Conservation (phyloP, 2,329 filamentous ascomycete species). For the Hansfordia pulvinata region DNA sequence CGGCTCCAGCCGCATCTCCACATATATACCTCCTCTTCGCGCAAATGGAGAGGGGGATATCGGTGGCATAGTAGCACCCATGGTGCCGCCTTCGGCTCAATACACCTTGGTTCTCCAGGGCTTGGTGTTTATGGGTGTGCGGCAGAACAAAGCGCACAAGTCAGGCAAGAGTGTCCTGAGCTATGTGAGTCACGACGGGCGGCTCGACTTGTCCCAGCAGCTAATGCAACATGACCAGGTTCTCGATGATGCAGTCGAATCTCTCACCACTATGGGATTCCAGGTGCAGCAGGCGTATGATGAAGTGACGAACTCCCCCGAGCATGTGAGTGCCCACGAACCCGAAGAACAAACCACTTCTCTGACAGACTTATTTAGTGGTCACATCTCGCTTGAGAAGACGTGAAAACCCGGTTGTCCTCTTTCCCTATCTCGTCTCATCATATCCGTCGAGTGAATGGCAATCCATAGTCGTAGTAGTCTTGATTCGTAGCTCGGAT, state of each 20-base stretch:
- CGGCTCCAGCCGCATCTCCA: conserved; percentile 51
- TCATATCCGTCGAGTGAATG: too few species aligned
- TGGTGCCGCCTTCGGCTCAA: conserved; percentile 57
- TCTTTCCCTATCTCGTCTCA: too few species aligned
- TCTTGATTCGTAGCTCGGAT: too few species aligned
- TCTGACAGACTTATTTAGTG: too few species aligned
- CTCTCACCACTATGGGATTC: conserved; percentile 18
- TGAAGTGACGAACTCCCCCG: conserved; percentile 18
- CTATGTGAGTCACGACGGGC: conserved; percentile 46
- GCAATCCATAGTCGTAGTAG: too few species aligned
- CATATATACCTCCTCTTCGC: conserved; percentile 55
- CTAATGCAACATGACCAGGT: conserved; percentile 17
- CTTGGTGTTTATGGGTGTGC: conserved; percentile 64
- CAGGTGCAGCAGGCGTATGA: conserved; percentile 18
- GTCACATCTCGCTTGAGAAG: too few species aligned
- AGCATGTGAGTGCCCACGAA: conserved; percentile 15
- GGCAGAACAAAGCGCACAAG: conserved; percentile 70
- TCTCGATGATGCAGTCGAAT: conserved; percentile 16
- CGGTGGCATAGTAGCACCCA: conserved; percentile 68
- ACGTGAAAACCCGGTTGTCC: too few species aligned
- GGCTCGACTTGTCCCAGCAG: conserved; percentile 2
- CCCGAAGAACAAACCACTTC: too few species aligned
- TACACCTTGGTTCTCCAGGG: conserved; percentile 61
- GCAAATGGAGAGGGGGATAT: conserved; percentile 41
- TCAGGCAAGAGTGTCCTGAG: conserved; percentile 62